Evolutionary conservation across 495 filamentous ascomycete species (phyloP).

Genomic region (Podospora australis): DNA sequence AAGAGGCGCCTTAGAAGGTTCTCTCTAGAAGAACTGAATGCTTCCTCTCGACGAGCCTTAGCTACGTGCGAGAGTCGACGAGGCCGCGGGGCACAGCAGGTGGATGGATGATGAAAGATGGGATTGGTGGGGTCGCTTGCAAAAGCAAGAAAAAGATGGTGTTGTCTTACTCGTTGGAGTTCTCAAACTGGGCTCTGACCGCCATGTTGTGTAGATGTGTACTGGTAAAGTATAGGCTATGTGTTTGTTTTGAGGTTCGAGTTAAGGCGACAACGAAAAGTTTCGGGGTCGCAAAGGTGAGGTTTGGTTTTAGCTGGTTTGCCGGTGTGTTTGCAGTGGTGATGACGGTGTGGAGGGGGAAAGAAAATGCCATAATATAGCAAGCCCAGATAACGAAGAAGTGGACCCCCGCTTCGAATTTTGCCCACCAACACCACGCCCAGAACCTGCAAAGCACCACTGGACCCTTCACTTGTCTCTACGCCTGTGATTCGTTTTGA

Average conservation of each 20-base stretch:
- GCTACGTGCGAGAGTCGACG: too few relatives aligned
- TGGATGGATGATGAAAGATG: neutral
- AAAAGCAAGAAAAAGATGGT: conserved; percentile 26
- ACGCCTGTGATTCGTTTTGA: too few relatives aligned
- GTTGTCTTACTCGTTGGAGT: conserved; percentile 80
- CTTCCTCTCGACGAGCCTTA: too few relatives aligned
- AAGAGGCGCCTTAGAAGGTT: too few relatives aligned
- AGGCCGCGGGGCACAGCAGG: too few relatives aligned
- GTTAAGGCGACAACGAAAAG: conserved; percentile 4
- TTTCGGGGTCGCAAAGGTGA: neutral
- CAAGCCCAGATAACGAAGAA: neutral
- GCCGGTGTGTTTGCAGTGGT: conserved; percentile 8
- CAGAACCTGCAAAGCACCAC: too few relatives aligned
- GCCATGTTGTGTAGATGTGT: conserved; percentile 49
- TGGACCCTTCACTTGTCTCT: too few relatives aligned
- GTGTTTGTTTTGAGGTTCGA: conserved; percentile 8
- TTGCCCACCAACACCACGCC: too few relatives aligned
- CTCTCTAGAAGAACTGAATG: too few relatives aligned
- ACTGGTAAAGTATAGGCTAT: conserved; percentile 3
- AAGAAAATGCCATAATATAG: neutral
- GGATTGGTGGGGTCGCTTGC: conserved; percentile 11
- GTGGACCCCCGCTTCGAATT: too few relatives aligned
- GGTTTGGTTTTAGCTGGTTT: conserved; percentile 1
- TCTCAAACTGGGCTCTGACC: conserved; percentile 89
- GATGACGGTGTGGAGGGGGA: conserved; percentile 8